Conservation (phyloP, 495 filamentous ascomycete genomes). For the Tuber borchii region DNA sequence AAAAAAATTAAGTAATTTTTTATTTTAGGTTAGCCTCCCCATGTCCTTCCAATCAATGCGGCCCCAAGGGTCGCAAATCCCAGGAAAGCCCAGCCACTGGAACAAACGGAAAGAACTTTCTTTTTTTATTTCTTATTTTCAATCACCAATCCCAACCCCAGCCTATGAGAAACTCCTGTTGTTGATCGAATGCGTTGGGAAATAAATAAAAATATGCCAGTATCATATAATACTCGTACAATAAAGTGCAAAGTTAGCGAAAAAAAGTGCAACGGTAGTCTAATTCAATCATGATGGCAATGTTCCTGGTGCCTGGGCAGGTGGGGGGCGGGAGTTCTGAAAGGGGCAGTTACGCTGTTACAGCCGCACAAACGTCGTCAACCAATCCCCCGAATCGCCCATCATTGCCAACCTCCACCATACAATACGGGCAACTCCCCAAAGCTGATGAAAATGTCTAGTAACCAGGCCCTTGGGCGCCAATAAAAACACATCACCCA, state of each 20-base stretch:
- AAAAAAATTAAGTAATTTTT: not conserved
- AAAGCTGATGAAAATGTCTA: not conserved
- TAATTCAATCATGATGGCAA: not conserved
- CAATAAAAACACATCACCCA: not conserved
- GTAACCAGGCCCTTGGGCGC: slow-evolving; percentile 1
- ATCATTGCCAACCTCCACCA: not conserved
- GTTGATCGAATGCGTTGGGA: not conserved
- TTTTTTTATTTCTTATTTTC: too few relatives aligned
- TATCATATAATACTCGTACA: too few relatives aligned
- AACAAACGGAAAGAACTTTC: not conserved
- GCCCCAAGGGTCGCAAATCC: not conserved
- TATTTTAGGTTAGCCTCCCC: not conserved
- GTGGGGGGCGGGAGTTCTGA: not conserved
- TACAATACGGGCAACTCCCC: not conserved
- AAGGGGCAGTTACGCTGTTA: not conserved
- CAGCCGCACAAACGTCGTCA: not conserved
- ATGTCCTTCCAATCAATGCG: not conserved
- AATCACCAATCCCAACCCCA: not conserved
- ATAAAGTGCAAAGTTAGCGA: not conserved
- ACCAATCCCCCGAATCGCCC: not conserved
- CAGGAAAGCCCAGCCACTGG: not conserved
- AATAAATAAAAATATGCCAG: not conserved
- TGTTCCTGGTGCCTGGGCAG: not conserved
- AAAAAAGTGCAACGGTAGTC: not conserved
- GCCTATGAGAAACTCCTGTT: not conserved